Percentiles rank a stretch among this genome's conserved stretches.
phyloP scores from a whole-genome alignment of 2,329 filamentous ascomycete genomes.

The Bisporella sp. region DNA sequence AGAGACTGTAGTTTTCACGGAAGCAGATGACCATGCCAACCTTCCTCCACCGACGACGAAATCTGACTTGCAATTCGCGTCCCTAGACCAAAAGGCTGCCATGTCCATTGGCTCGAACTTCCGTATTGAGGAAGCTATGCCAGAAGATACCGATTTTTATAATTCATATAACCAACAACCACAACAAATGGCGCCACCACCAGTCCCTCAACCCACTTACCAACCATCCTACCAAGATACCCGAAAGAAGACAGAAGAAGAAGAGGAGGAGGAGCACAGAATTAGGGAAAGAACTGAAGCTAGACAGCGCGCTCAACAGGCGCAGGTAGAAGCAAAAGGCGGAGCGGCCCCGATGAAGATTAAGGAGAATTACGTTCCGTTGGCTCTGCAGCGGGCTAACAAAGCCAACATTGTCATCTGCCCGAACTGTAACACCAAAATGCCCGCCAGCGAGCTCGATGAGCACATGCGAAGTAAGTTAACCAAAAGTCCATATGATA shows the following conservation, averaged over 20 bases:
- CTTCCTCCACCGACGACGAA: constrained; percentile 85
- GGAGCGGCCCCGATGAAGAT: constrained; percentile 74
- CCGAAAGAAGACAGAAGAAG: constrained; percentile 32
- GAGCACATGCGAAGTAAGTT: constrained; percentile 79
- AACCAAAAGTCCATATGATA: background rate
- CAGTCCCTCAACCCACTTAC: constrained; percentile 29
- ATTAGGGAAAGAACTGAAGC: constrained; percentile 58
- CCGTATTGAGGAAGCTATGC: constrained; percentile 93
- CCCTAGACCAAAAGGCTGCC: constrained; percentile 88
- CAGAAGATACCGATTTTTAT: constrained; percentile 61
- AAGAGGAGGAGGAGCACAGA: constrained; percentile 56
- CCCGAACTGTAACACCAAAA: constrained; percentile 87
- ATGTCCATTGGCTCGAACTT: constrained; percentile 76
- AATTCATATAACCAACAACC: constrained; percentile 38
- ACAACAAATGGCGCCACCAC: constrained; percentile 34
- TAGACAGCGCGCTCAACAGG: constrained; percentile 61
- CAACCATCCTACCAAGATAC: constrained; percentile 26
- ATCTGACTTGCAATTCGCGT: constrained; percentile 87
- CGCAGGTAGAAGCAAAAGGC: constrained; percentile 69
- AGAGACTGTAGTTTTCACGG: constrained; percentile 88
- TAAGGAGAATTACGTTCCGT: constrained; percentile 84
- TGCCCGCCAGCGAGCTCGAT: constrained; percentile 80
- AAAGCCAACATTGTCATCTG: constrained; percentile 66
- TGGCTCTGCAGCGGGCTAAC: constrained; percentile 67
- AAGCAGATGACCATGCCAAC: constrained; percentile 77